These are phyloP conservation scores for Cladophialophora immunda DNA, from an alignment of 2,329 filamentous ascomycete genomes.

Conservation along the genomic window DNA sequence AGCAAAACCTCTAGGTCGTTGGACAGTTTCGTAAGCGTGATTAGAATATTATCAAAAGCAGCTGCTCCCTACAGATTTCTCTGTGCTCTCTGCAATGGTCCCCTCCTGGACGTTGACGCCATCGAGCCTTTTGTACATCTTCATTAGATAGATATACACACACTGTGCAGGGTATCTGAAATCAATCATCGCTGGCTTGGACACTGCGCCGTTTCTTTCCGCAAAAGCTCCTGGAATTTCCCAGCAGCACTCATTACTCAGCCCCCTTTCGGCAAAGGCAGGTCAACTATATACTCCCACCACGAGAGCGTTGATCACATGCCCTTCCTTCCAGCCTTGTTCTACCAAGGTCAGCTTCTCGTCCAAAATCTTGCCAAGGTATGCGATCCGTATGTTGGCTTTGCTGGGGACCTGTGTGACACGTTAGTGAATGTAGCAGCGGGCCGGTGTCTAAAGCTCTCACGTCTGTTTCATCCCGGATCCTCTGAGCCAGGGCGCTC, in stretches of 20 bases:
- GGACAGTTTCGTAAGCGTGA: neutral
- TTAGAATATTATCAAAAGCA: neutral
- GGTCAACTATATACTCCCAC: constrained; percentile 29
- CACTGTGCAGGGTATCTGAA: constrained; percentile 22
- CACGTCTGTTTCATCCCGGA: constrained; percentile 63
- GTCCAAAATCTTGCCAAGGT: constrained; percentile 81
- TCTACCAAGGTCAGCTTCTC: constrained; percentile 70
- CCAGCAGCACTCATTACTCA: neutral
- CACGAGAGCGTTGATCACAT: constrained; percentile 81
- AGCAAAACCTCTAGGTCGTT: neutral
- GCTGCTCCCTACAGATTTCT: neutral
- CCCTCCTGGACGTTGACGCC: neutral
- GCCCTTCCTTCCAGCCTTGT: constrained; percentile 78
- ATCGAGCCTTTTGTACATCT: constrained; percentile 25
- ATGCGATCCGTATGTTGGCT: constrained; percentile 74
- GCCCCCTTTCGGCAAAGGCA: neutral
- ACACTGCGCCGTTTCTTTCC: neutral
- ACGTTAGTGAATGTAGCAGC: constrained; percentile 15
- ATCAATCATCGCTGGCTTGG: constrained; percentile 17
- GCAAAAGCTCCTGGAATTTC: neutral
- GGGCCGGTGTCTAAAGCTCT: constrained; percentile 5
- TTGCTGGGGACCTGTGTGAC: constrained; percentile 62
- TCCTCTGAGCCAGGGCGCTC: constrained; percentile 66
- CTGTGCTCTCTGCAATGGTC: neutral
- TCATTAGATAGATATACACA: constrained; percentile 20